These are phyloP conservation scores for Rhodotorula sp. DNA, from an alignment of 1,284 basidiomycete genomes.

Conservation along the genomic window DNA sequence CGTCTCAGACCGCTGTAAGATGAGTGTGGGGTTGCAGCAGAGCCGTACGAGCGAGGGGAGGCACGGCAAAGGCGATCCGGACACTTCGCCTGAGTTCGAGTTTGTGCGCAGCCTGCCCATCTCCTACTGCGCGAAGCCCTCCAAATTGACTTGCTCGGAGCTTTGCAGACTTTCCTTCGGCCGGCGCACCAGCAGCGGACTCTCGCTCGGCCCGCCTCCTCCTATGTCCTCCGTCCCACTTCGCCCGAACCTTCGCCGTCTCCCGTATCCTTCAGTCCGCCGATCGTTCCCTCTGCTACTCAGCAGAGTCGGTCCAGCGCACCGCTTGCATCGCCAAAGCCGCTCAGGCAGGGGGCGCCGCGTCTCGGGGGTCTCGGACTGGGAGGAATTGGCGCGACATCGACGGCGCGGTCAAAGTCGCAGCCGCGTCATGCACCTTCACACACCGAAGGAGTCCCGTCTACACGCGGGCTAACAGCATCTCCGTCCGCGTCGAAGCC, in stretches of 20 bases:
- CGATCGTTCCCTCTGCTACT: not conserved
- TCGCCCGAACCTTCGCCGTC: constrained; percentile 7
- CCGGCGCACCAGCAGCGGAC: constrained; percentile 7
- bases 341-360: constrained; percentile 26
- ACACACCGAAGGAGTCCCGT: not conserved
- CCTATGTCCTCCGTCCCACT: constrained; percentile 10
- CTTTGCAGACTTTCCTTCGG: constrained; percentile 13
- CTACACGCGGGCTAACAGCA: not conserved
- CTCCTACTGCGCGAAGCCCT: too few relatives aligned
- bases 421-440: too few relatives aligned
- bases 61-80: not conserved
- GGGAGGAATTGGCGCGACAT: constrained; percentile 17
- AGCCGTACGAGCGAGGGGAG: not conserved
- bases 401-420: not conserved
- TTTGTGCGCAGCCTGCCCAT: constrained; percentile 12
- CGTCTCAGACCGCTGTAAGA: not conserved
- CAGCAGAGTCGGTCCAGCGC: not conserved
- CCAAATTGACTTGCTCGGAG: not conserved
- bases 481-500: not conserved
- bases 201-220: constrained; percentile 11
- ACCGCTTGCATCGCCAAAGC: not conserved
- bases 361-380: constrained; percentile 29
- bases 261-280: not conserved
- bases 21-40: not conserved
- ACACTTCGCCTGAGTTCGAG: constrained; percentile 28